A percentile compares a stretch with the other conserved stretches of the same genome.
Conservation (phyloP, 208 protist genomes). For the Trypanosoma mega region DNA sequence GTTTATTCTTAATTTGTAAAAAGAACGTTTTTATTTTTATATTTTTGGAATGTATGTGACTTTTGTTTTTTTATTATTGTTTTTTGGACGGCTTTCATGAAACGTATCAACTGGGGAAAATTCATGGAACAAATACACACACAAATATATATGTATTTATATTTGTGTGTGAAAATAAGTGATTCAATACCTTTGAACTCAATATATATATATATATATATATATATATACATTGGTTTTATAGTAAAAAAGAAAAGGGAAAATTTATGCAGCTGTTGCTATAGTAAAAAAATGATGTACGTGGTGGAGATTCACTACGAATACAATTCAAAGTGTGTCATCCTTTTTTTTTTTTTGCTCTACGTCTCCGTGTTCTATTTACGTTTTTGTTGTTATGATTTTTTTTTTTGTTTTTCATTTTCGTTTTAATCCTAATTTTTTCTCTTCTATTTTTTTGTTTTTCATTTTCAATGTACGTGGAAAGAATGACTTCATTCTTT, state of each 20-base stretch:
- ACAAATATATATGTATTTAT: no score
- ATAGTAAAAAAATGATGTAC: no score
- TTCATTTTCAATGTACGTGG: conserved; percentile 9
- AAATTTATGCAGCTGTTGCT: no score
- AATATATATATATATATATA: no score
- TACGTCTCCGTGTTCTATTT: background rate
- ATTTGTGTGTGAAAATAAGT: no score
- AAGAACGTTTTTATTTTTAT: no score
- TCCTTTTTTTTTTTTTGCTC: conserved; percentile 6
- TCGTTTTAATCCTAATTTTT: conserved; percentile 1
- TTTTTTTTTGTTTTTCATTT: conserved; percentile 11
- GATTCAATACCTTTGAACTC: no score
- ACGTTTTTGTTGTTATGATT: background rate
- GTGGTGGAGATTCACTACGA: no score
- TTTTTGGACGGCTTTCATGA: background rate
- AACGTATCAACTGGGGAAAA: conserved; percentile 5
- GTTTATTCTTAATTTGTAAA: conserved; percentile 7
- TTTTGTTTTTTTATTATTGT: conserved; percentile 10
- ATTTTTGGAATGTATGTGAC: no score
- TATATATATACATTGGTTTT: no score
- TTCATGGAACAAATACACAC: no score
- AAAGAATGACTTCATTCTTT: background rate
- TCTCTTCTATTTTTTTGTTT: conserved; percentile 6
- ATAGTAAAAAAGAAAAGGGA: no score
- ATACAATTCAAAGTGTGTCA: background rate